phyloP scores from a whole-genome alignment of 2,329 filamentous ascomycete species.

The Tolypocladium album region DNA sequence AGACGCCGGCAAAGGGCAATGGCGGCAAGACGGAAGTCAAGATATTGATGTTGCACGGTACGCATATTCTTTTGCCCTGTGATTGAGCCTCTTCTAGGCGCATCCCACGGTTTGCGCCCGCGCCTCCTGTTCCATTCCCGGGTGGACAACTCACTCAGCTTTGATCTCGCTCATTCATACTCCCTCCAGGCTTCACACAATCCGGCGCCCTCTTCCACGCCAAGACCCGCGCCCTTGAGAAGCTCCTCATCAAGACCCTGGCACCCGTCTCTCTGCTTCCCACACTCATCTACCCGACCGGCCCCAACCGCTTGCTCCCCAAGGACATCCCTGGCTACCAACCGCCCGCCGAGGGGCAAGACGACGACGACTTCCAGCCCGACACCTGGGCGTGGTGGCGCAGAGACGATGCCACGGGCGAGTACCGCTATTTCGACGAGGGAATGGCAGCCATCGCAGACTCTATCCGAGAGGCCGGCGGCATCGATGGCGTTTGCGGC shows the following conservation, averaged over 20 bases:
- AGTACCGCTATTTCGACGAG: slow-evolving; percentile 59
- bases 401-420: slow-evolving; percentile 50
- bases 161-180: not conserved
- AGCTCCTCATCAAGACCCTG: slow-evolving; percentile 66
- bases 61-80: slow-evolving; percentile 2
- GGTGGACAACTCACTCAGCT: not conserved
- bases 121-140: not conserved
- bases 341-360: slow-evolving; percentile 23
- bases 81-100: not conserved
- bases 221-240: slow-evolving; percentile 81
- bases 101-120: not conserved
- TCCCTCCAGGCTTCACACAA: slow-evolving; percentile 67
- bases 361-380: slow-evolving; percentile 35
- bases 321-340: slow-evolving; percentile 61
- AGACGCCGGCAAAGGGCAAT: slow-evolving; percentile 18
- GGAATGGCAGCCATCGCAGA: slow-evolving; percentile 55
- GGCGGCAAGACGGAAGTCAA: slow-evolving; percentile 42
- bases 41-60: slow-evolving; percentile 70
- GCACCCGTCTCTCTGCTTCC: slow-evolving; percentile 42
- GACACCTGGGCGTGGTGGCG: slow-evolving; percentile 80
- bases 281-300: slow-evolving; percentile 58
- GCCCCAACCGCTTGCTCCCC: slow-evolving; percentile 49
- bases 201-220: slow-evolving; percentile 74
- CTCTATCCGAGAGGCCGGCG: slow-evolving; percentile 50
- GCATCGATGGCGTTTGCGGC: slow-evolving; percentile 68